Conservation (phyloP, 2,329 filamentous ascomycete species). For the Tolypocladium tundrense region DNA sequence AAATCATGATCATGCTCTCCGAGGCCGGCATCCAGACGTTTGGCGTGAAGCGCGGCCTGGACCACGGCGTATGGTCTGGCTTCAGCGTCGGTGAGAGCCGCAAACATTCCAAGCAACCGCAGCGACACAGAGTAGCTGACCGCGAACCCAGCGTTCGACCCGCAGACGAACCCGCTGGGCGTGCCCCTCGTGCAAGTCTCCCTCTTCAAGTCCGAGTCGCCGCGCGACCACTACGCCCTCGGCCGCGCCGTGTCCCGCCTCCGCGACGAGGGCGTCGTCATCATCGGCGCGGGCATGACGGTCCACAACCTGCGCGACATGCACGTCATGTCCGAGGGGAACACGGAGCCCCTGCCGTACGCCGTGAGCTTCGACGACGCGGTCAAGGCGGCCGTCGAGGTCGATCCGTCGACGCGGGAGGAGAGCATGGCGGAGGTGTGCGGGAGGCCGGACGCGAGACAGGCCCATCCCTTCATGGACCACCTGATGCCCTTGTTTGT, state of each 20-base stretch:
- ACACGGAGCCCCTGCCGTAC: constrained; percentile 41
- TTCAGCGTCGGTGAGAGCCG: constrained; percentile 37
- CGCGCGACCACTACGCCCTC: constrained; percentile 55
- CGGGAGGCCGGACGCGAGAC: constrained; percentile 31
- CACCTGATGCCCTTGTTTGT: constrained; percentile 40
- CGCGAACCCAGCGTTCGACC: constrained; percentile 40
- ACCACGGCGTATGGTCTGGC: constrained; percentile 66
- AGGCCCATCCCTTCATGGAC: constrained; percentile 39
- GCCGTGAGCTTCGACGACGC: constrained; percentile 55
- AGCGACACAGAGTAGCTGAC: not conserved
- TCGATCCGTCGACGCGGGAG: constrained; percentile 24
- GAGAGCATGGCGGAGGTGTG: constrained; percentile 27
- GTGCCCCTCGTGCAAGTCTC: constrained; percentile 66
- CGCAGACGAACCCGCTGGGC: constrained; percentile 48
- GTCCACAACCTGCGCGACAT: constrained; percentile 58
- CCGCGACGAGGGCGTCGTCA: constrained; percentile 55
- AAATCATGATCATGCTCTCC: constrained; percentile 44
- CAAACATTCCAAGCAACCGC: not conserved
- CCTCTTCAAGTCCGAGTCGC: constrained; percentile 54
- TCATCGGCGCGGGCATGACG: constrained; percentile 66
- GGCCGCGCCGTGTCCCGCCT: constrained; percentile 57
- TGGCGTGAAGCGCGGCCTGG: constrained; percentile 53
- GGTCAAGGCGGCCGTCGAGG: constrained; percentile 53
- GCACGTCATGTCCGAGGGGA: constrained; percentile 18
- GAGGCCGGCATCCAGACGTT: constrained; percentile 48